phyloP scores from a whole-genome alignment of 352 stramenopile species.

The Phytophthora citricola region DNA sequence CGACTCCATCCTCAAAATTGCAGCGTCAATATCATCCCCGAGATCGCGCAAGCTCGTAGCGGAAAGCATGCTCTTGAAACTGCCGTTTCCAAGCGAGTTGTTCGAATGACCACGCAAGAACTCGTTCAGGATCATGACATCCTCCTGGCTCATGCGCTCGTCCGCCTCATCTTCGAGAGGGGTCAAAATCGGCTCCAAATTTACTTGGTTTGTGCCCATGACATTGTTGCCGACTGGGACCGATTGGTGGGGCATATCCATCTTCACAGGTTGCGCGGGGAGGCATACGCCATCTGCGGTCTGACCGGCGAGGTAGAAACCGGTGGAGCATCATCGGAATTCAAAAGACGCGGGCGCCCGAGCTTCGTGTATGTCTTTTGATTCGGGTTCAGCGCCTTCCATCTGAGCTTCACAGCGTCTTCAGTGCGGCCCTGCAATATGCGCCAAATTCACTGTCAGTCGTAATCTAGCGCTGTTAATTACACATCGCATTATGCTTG shows the following conservation, averaged over 20 bases:
- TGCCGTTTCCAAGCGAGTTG: slow-evolving; percentile 46
- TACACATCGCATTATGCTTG: background rate
- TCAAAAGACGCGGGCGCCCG: slow-evolving; percentile 68
- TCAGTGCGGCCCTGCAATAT: slow-evolving; percentile 67
- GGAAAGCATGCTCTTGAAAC: slow-evolving; percentile 49
- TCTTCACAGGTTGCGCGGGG: slow-evolving; percentile 16
- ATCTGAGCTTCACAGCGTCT: slow-evolving; percentile 83
- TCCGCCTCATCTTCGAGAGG: slow-evolving; percentile 48
- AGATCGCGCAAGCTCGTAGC: slow-evolving; percentile 38
- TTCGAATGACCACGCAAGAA: slow-evolving; percentile 64
- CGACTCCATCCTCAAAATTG: slow-evolving; percentile 42
- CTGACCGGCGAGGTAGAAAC: slow-evolving; percentile 40
- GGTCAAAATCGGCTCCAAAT: slow-evolving; percentile 54
- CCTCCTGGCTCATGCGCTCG: slow-evolving; percentile 63
- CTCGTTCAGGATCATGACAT: slow-evolving; percentile 68
- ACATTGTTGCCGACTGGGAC: slow-evolving; percentile 15
- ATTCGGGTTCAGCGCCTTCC: slow-evolving; percentile 86
- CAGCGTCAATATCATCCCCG: slow-evolving; percentile 45
- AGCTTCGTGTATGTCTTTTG: slow-evolving; percentile 79
- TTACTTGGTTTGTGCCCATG: slow-evolving; percentile 19
- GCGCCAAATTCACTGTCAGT: background rate
- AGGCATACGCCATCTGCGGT: slow-evolving; percentile 22
- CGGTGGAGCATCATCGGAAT: slow-evolving; percentile 47
- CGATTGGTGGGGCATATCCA: slow-evolving; percentile 14
- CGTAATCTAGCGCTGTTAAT: background rate